Percentiles rank a stretch among this genome's conserved stretches.
phyloP scores from a whole-genome alignment of 2,329 filamentous ascomycete genomes.

The Orbilia oligospora region DNA sequence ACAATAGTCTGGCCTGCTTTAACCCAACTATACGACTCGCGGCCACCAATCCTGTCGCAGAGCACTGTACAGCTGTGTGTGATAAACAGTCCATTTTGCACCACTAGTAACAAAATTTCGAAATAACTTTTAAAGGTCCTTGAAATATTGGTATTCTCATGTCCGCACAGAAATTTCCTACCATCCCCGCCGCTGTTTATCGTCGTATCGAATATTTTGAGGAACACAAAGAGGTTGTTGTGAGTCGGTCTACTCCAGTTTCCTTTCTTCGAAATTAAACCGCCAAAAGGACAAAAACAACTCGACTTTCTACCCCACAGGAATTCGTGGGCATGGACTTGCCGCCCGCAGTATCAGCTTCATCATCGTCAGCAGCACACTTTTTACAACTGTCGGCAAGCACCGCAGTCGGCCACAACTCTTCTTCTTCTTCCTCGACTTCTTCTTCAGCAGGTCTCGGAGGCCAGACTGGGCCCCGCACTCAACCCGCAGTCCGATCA shows the following conservation, averaged over 20 bases:
- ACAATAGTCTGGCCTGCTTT: conserved; percentile 24
- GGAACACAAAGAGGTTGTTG: conserved; percentile 45
- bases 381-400: conserved; percentile 39
- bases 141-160: conserved; percentile 13
- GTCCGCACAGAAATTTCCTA: conserved; percentile 7
- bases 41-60: conserved; percentile 46
- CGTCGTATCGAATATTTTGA: conserved; percentile 13
- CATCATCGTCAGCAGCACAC: conserved; percentile 34
- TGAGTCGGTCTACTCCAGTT: conserved; percentile 19
- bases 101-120: conserved; percentile 19
- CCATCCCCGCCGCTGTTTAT: conserved; percentile 1
- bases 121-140: conserved; percentile 17
- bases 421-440: conserved; percentile 32
- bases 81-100: conserved; percentile 33
- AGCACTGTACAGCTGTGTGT: conserved; percentile 22
- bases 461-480: conserved; percentile 30
- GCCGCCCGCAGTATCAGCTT: conserved; percentile 52
- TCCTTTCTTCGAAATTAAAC: conserved; percentile 34
- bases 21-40: conserved; percentile 27
- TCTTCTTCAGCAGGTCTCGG: conserved; percentile 19
- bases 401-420: conserved; percentile 36
- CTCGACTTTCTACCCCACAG: conserved; percentile 49
- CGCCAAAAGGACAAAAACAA: conserved; percentile 38
- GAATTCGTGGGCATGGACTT: conserved; percentile 60
- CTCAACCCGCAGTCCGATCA: conserved; percentile 36